Conservation (phyloP, 169 alveolate species). For the Plasmodium reichenowi region DNA sequence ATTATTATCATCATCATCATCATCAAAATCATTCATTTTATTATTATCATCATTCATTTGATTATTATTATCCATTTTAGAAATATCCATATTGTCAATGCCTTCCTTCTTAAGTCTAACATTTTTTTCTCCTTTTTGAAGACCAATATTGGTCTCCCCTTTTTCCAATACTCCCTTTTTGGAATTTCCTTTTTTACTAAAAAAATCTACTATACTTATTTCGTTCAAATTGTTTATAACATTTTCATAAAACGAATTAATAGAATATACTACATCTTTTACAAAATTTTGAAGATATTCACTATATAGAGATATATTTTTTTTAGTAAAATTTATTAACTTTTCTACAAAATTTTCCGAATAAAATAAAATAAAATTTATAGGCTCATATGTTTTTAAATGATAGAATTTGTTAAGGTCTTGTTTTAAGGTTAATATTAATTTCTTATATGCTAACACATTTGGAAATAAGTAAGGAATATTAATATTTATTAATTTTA, state of each 20-base stretch:
- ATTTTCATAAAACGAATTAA: slow-evolving; percentile 52
- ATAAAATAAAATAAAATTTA: slow-evolving; percentile 53
- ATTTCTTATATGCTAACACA: slow-evolving; percentile 31
- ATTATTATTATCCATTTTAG: neutral
- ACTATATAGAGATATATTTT: slow-evolving; percentile 45
- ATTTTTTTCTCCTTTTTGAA: neutral
- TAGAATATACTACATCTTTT: slow-evolving; percentile 46
- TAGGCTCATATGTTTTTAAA: slow-evolving; percentile 38
- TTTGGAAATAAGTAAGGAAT: slow-evolving; percentile 57
- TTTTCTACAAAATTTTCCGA: slow-evolving; percentile 42
- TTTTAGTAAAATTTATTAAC: slow-evolving; percentile 33
- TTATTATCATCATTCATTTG: too few species aligned
- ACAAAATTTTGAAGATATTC: slow-evolving; percentile 60
- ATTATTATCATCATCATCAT: too few species aligned
- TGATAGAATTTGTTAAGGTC: slow-evolving; percentile 30
- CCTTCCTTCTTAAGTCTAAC: neutral
- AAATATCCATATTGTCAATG: neutral
- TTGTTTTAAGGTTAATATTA: slow-evolving; percentile 37
- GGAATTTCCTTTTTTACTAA: slow-evolving; percentile 5
- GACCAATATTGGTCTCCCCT: neutral
- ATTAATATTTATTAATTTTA: slow-evolving; percentile 53
- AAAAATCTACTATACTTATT: slow-evolving; percentile 24
- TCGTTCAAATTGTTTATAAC: slow-evolving; percentile 10
- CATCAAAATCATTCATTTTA: too few species aligned
- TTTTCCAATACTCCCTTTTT: neutral